Evolutionary conservation across 805 yeast genomes (phyloP).

Genomic region (Groenewaldozyma salmanticensis): DNA sequence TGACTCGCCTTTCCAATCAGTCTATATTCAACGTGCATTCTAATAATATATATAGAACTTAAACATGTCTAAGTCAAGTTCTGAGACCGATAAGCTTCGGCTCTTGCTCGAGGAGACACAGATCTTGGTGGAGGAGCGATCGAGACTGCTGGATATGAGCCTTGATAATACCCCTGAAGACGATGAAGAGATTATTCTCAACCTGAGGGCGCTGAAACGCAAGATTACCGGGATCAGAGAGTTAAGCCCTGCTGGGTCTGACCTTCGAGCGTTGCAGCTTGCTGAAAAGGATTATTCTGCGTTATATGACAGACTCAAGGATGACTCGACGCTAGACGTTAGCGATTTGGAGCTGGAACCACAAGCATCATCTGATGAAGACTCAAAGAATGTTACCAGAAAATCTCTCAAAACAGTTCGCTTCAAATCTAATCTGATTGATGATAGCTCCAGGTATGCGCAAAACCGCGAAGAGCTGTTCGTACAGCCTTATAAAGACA

Average conservation of each 20-base stretch:
- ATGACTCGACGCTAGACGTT: conserved; percentile 1
- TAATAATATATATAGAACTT: too few relatives aligned
- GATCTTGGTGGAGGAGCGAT: conserved; percentile 24
- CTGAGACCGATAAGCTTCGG: conserved; percentile 15
- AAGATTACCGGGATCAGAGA: conserved; percentile 7
- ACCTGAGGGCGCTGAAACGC: conserved; percentile 18
- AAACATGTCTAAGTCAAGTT: too few relatives aligned
- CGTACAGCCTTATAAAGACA: conserved; percentile 21
- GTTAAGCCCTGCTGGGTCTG: not conserved
- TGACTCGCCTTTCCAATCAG: too few relatives aligned
- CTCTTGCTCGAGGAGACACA: conserved; percentile 24
- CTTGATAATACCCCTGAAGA: conserved; percentile 22
- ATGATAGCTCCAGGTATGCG: conserved; percentile 11
- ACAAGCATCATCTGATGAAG: not conserved
- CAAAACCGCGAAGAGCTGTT: conserved; percentile 10
- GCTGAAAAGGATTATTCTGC: not conserved
- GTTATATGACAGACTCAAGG: not conserved
- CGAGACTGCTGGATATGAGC: conserved; percentile 21
- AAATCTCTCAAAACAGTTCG: conserved; percentile 19
- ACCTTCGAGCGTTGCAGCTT: not conserved
- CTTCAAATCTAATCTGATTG: conserved; percentile 23
- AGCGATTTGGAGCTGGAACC: not conserved
- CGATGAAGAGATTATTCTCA: conserved; percentile 22
- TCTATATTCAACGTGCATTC: too few relatives aligned
- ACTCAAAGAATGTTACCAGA: conserved; percentile 7